phyloP scores from a whole-genome alignment of 768 basidiomycete species.

The Rhodotorula babjevae region DNA sequence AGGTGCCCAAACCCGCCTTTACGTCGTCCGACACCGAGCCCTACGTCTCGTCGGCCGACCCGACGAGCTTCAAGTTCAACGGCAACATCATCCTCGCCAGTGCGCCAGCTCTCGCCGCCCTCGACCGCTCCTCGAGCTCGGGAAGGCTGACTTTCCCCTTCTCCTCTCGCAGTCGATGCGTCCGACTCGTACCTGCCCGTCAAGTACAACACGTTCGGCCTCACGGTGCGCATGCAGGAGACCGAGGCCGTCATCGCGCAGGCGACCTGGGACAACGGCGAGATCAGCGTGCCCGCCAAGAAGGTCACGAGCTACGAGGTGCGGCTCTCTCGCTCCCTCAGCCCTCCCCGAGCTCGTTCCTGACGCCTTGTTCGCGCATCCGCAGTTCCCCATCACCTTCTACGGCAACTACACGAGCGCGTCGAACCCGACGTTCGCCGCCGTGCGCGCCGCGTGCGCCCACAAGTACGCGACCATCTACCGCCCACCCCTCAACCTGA shows the following conservation, averaged over 20 bases:
- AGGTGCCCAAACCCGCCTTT: constrained; percentile 11
- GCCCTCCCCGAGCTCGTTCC: too few species aligned
- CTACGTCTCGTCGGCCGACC: constrained; percentile 19
- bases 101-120: not conserved
- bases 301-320: constrained; percentile 24
- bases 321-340: not conserved
- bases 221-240: constrained; percentile 22
- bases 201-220: constrained; percentile 20
- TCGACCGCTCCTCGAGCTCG: not conserved
- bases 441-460: constrained; percentile 13
- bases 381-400: constrained; percentile 23
- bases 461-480: constrained; percentile 26
- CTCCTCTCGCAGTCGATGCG: constrained; percentile 13
- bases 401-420: constrained; percentile 21
- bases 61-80: constrained; percentile 20
- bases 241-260: constrained; percentile 15
- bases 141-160: not conserved
- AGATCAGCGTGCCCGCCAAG: constrained; percentile 17
- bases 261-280: constrained; percentile 9
- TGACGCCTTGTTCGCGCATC: not conserved
- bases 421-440: constrained; percentile 13
- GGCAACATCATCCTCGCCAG: constrained; percentile 13
- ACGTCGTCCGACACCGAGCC: constrained; percentile 14
- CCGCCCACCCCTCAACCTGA: constrained; percentile 25
- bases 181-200: constrained; percentile 26